phyloP scores from a whole-genome alignment of 2,329 filamentous ascomycete species.

The Cercospora beticola region DNA sequence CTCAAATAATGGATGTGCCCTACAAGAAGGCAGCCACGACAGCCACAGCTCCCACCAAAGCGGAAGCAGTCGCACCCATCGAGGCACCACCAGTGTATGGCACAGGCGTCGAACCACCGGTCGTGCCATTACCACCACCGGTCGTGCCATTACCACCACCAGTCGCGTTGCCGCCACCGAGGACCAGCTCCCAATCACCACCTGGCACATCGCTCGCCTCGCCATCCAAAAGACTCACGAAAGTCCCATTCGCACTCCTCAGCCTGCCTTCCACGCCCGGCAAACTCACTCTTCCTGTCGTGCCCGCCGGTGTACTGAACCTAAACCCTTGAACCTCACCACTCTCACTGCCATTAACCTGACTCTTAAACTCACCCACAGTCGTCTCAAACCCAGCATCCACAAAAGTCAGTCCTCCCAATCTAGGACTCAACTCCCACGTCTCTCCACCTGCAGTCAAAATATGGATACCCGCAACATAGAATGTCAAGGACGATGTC shows the following conservation, averaged over 20 bases:
- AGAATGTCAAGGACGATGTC: conserved; percentile 47
- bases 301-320: conserved; percentile 36
- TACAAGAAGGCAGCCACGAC: background rate
- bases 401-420: conserved; percentile 45
- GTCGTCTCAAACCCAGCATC: conserved; percentile 49
- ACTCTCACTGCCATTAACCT: conserved; percentile 33
- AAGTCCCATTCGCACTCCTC: conserved; percentile 38
- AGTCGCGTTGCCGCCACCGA: background rate
- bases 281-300: conserved; percentile 35
- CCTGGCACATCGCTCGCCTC: conserved; percentile 28
- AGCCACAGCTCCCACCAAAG: background rate
- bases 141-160: background rate
- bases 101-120: background rate
- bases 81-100: conserved; percentile 3
- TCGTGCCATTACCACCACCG: background rate
- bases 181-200: conserved; percentile 31
- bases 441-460: conserved; percentile 41
- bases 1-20: background rate
- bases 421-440: conserved; percentile 48
- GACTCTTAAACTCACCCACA: conserved; percentile 45
- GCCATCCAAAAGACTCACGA: conserved; percentile 28
- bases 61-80: background rate
- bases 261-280: conserved; percentile 44
- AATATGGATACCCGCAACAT: conserved; percentile 47
- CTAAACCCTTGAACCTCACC: conserved; percentile 21